phyloP scores from a whole-genome alignment of 2,329 filamentous ascomycete species.

The Clonostachys sp. region DNA sequence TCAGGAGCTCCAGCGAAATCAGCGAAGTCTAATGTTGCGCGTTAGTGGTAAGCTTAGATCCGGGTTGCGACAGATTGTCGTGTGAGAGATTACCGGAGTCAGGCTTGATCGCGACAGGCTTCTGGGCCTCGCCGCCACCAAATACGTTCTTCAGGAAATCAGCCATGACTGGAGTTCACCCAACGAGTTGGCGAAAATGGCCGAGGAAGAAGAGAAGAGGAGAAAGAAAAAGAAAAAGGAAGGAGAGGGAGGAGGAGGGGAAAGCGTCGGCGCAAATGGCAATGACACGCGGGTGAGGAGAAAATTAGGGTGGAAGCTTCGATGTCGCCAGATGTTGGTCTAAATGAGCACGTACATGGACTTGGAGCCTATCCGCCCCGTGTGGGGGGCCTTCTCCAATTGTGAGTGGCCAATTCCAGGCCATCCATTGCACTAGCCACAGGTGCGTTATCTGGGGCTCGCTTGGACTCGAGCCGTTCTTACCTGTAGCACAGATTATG shows the following conservation, averaged over 20 bases:
- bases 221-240: not conserved
- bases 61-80: not conserved
- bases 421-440: not conserved
- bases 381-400: not conserved
- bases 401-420: not conserved
- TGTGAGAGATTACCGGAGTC: conserved; percentile 57
- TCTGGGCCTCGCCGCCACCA: conserved; percentile 55
- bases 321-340: too few species aligned
- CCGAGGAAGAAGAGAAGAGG: not conserved
- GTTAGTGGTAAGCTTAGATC: not conserved
- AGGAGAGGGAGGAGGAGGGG: not conserved
- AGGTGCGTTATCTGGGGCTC: too few species aligned
- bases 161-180: conserved; percentile 34
- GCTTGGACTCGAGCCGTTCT: too few species aligned
- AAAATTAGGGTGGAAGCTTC: too few species aligned
- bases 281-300: too few species aligned
- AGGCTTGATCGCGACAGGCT: conserved; percentile 39
- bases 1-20: conserved; percentile 82
- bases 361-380: too few species aligned
- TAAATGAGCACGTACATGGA: too few species aligned
- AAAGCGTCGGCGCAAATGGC: not conserved
- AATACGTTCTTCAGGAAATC: conserved; percentile 64
- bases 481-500: not conserved
- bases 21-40: conserved; percentile 67
- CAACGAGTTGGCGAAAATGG: not conserved